Percentiles rank a stretch among this genome's conserved stretches.
These are phyloP conservation scores for Solanum lycopersicoides DNA, from an alignment of 257 asterid species.

Conservation along the genomic window DNA sequence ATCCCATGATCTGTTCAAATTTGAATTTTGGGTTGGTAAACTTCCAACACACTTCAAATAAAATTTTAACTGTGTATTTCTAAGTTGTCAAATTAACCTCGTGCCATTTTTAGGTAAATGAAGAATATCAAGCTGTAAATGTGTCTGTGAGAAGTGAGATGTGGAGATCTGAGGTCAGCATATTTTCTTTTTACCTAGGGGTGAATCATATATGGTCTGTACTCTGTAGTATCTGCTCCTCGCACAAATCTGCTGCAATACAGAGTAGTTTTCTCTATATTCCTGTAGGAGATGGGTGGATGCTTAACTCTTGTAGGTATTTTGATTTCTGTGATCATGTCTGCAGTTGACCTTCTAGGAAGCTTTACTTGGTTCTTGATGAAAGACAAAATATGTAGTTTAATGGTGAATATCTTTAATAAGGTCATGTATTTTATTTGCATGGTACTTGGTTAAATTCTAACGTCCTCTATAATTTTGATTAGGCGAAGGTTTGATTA, in stretches of 20 bases:
- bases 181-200: neutral
- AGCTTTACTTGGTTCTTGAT: neutral
- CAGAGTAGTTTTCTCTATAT: neutral
- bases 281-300: neutral
- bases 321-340: neutral
- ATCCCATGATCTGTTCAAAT: slow-evolving; percentile 86
- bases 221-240: neutral
- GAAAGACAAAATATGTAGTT: neutral
- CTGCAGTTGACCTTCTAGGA: neutral
- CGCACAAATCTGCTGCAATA: neutral
- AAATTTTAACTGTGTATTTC: neutral
- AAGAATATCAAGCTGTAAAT: slow-evolving; percentile 94
- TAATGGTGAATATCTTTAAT: neutral
- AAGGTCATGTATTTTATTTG: neutral
- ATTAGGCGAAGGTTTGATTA: neutral
- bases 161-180: slow-evolving; percentile 87
- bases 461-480: neutral
- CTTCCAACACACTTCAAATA: slow-evolving; percentile 1
- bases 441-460: neutral
- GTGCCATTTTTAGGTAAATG: slow-evolving; percentile 52
- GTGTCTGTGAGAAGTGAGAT: slow-evolving; percentile 74
- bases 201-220: neutral
- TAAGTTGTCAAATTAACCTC: neutral
- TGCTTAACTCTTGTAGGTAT: neutral
- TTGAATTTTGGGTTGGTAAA: slow-evolving; percentile 94